Evolutionary conservation across 2,329 filamentous ascomycete species (phyloP), one percentile per base, ranked within the genome.

Genomic region (Lojkania enalia): DNA sequence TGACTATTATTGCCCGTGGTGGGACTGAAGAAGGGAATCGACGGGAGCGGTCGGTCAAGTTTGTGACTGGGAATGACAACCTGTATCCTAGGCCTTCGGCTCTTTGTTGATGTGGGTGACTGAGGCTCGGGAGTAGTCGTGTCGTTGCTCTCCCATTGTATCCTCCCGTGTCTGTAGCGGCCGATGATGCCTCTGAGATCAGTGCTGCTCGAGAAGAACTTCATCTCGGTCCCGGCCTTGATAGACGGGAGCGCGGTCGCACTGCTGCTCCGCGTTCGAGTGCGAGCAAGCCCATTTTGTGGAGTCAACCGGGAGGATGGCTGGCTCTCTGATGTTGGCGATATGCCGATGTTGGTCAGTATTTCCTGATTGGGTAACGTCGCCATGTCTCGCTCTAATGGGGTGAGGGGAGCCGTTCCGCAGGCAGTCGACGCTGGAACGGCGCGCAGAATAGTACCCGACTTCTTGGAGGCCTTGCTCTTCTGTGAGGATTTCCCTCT

Each of bases 121-220:
- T 15, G 35, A 36, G 33, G 42, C 42, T 43, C 30, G 35, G 27
- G 39, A 16, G 38, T 18, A 21, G 30, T 20, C 35, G 29, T 29
- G 36, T 58, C 48, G 38, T 50, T 56, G 20, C 54, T 43, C 23
- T 60, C 69, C 72, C 73, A 76, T 39, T 72, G 63, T 20, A 71
- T 67, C 25, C 66, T 66, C 4, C 74, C 74, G 52, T 76, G 61
- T 39, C 69, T 71, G 67, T 74, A 77, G 3, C 71, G 60, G 4
- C 73, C 74, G 47, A 76, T 71, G n/a, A 57, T 68, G 27, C 54
- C 50, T 23, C 54, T 59, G n/a, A 61, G 44, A 14, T 60, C 57
- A 21, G 55, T 43, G 37, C 50, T 54, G 39, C 43, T 52, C 11
- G 53, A 44, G 25, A 57, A 53, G 20, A 55, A 62, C 40, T 63